A percentile compares a stretch with the other conserved stretches of the same genome.
Evolutionary conservation across 129 eudicot genomes (phyloP).

Genomic region (Escallonia rubra): DNA sequence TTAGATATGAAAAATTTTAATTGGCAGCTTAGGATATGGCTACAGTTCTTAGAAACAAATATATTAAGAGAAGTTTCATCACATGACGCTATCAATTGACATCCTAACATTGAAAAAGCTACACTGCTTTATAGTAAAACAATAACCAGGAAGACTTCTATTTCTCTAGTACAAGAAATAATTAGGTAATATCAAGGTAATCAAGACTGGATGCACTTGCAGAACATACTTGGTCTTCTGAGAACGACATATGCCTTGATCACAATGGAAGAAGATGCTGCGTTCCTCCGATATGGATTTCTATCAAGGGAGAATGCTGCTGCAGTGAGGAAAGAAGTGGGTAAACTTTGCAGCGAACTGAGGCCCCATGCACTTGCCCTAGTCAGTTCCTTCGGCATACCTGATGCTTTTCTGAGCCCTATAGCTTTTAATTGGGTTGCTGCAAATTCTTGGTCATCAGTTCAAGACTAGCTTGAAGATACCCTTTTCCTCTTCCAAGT

Average conservation of each 20-base stretch:
- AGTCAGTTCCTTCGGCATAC: slow-evolving; percentile 88
- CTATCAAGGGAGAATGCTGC: slow-evolving; percentile 68
- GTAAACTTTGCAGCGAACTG: slow-evolving; percentile 69
- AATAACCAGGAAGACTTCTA: neutral
- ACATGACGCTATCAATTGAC: too few species aligned
- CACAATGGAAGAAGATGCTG: slow-evolving; percentile 78
- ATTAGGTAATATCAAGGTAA: neutral
- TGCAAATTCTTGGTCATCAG: slow-evolving; percentile 74
- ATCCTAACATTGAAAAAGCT: too few species aligned
- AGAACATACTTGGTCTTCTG: slow-evolving; percentile 59
- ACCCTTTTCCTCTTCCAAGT: neutral
- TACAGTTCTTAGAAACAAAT: too few species aligned
- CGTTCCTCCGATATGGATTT: slow-evolving; percentile 89
- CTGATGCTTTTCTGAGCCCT: slow-evolving; percentile 91
- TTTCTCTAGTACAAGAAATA: neutral
- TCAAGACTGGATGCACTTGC: slow-evolving; percentile 20
- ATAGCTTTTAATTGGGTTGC: slow-evolving; percentile 93
- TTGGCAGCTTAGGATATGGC: too few species aligned
- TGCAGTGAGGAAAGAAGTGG: slow-evolving; percentile 73
- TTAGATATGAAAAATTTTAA: too few species aligned
- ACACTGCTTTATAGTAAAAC: neutral
- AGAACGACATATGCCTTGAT: slow-evolving; percentile 71
- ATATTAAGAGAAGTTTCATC: too few species aligned
- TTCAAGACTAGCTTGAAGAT: slow-evolving; percentile 16
- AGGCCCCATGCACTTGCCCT: slow-evolving; percentile 88